These are phyloP conservation scores for Xylaria venustula DNA, from an alignment of 495 filamentous ascomycete species.

Conservation along the genomic window DNA sequence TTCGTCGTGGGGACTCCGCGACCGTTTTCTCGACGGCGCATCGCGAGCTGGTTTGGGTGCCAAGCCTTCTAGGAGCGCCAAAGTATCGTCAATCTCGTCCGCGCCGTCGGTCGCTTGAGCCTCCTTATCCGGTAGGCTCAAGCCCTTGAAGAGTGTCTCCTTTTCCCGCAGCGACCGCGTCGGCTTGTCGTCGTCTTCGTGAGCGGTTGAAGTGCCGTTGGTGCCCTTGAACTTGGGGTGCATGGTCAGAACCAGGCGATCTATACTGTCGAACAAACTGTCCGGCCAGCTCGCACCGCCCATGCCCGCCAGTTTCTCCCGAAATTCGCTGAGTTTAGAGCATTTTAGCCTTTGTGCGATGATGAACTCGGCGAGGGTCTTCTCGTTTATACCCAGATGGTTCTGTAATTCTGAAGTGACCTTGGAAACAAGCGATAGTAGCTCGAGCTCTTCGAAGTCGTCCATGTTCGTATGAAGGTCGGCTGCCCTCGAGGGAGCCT, in stretches of 20 bases:
- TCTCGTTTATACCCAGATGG: conserved; percentile 88
- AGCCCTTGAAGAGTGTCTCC: conserved; percentile 79
- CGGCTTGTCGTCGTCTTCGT: conserved; percentile 41
- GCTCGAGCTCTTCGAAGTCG: conserved; percentile 76
- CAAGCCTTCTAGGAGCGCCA: conserved; percentile 84
- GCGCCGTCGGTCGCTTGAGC: conserved; percentile 45
- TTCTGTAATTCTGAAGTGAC: conserved; percentile 93
- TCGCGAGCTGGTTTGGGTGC: conserved; percentile 60
- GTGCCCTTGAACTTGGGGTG: conserved; percentile 76
- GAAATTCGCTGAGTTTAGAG: conserved; percentile 64
- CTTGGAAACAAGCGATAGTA: conserved; percentile 90
- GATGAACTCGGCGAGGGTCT: conserved; percentile 91
- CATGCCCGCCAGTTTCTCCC: conserved; percentile 62
- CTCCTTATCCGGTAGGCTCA: conserved; percentile 83
- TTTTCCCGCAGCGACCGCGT: conserved; percentile 55
- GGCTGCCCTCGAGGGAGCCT: neutral
- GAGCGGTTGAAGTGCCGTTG: conserved; percentile 29
- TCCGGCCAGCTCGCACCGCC: conserved; percentile 86
- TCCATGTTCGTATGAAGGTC: conserved; percentile 60
- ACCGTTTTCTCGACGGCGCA: conserved; percentile 60
- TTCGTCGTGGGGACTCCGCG: conserved; percentile 68
- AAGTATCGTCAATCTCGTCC: conserved; percentile 87
- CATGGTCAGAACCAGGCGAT: conserved; percentile 83
- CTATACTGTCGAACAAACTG: conserved; percentile 87
- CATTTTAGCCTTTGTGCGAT: conserved; percentile 86